These are phyloP conservation scores for Colletotrichum endophyticum DNA, from an alignment of 2,329 filamentous ascomycete genomes.

Conservation along the genomic window DNA sequence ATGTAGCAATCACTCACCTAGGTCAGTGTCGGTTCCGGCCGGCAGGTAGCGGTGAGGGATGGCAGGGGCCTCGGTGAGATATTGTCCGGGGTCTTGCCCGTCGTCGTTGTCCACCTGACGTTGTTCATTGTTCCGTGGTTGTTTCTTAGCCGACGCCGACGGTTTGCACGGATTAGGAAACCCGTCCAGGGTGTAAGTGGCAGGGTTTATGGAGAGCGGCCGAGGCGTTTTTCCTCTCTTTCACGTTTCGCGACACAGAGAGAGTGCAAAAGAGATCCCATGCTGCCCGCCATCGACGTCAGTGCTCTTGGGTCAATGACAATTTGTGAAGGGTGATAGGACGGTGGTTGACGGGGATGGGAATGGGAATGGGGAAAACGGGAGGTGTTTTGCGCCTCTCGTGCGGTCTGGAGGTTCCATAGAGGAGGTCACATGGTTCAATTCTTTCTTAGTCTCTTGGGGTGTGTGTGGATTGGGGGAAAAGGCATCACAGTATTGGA, in stretches of 20 bases:
- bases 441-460: background rate
- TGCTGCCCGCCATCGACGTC: background rate
- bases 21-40: background rate
- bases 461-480: background rate
- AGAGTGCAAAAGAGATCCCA: background rate
- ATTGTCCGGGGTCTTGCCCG: background rate
- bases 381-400: background rate
- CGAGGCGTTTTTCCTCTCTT: background rate
- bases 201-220: background rate
- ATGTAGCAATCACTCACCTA: background rate
- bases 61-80: constrained; percentile 1
- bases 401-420: background rate
- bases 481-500: constrained; percentile 1
- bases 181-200: background rate
- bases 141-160: background rate
- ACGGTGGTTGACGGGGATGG: background rate
- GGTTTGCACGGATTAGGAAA: constrained; percentile 3
- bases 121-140: background rate
- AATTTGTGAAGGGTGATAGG: background rate
- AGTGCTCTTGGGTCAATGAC: background rate
- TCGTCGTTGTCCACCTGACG: background rate
- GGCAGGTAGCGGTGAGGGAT: background rate
- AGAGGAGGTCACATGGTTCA: background rate
- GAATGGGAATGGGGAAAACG: background rate
- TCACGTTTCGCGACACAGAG: background rate